phyloP scores from a whole-genome alignment of 2,329 filamentous ascomycete species.

The Cercospora sojina region DNA sequence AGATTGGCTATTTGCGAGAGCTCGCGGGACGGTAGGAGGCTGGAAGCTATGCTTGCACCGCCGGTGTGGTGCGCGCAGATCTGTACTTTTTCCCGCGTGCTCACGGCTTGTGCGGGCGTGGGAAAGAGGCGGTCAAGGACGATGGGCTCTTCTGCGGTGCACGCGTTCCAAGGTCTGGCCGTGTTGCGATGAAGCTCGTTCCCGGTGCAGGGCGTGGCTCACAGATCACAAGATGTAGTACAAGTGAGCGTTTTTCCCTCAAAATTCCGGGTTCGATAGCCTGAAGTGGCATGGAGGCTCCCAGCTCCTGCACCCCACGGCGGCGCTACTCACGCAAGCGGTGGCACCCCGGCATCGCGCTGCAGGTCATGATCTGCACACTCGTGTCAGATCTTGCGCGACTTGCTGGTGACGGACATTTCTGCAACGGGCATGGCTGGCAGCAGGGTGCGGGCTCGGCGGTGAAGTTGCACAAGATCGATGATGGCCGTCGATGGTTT shows the following conservation, averaged over 20 bases:
- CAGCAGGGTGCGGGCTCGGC: background rate
- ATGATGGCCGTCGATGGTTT: background rate
- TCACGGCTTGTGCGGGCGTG: background rate
- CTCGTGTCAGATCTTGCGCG: slow-evolving; percentile 5
- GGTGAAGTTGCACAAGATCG: background rate
- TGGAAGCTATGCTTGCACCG: slow-evolving; percentile 10
- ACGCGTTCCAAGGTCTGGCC: background rate
- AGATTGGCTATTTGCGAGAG: slow-evolving; percentile 5
- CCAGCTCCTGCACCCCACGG: slow-evolving; percentile 17
- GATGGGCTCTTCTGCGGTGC: background rate
- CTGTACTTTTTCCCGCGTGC: background rate
- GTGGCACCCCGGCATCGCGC: background rate
- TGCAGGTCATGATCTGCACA: slow-evolving; percentile 6
- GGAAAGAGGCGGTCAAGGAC: slow-evolving; percentile 8
- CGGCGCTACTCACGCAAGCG: slow-evolving; percentile 9
- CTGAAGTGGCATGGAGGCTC: slow-evolving; percentile 12
- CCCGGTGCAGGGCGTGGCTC: background rate
- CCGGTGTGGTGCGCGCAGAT: slow-evolving; percentile 12
- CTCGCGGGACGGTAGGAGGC: background rate
- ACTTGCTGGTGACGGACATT: background rate
- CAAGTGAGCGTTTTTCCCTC: slow-evolving; percentile 4
- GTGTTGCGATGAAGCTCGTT: background rate
- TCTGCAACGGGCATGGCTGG: background rate
- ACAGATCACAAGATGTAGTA: slow-evolving; percentile 12
- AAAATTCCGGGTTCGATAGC: slow-evolving; percentile 5